Conservation (phyloP, 179 eudicot species). For the Camellia oleifera region DNA sequence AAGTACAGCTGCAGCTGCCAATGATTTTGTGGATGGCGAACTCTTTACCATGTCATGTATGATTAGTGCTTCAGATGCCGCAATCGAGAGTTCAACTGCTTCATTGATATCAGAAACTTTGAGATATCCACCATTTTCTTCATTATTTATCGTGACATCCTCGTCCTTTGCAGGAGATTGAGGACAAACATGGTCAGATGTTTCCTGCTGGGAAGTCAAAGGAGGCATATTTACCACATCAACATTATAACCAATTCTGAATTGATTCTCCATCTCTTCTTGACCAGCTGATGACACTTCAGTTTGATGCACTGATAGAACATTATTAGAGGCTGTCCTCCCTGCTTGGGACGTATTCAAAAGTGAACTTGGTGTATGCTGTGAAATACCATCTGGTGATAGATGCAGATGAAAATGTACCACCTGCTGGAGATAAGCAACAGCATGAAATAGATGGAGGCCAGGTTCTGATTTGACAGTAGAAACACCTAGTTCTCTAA, state of each 20-base stretch:
- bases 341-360: constrained; percentile 36
- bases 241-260: constrained; percentile 24
- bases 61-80: constrained; percentile 86
- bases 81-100: constrained; percentile 81
- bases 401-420: constrained; percentile 56
- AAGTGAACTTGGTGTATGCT: constrained; percentile 28
- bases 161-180: constrained; percentile 19
- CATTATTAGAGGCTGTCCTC: constrained; percentile 14
- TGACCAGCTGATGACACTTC: constrained; percentile 24
- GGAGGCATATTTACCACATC: constrained; percentile 18
- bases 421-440: constrained; percentile 43
- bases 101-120: constrained; percentile 36
- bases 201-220: constrained; percentile 23
- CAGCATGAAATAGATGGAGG: background rate
- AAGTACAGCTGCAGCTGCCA: constrained; percentile 54
- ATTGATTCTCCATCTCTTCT: constrained; percentile 17
- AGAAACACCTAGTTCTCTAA: background rate
- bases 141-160: constrained; percentile 19
- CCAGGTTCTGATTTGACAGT: constrained; percentile 2
- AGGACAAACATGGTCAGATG: constrained; percentile 11
- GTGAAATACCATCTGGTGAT: constrained; percentile 46
- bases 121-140: constrained; percentile 22
- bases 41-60: constrained; percentile 50
- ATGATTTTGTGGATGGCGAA: constrained; percentile 30
- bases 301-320: constrained; percentile 21